Evolutionary conservation across 331 rosid genomes (phyloP).

Genomic region (Dryas integrifolia): DNA sequence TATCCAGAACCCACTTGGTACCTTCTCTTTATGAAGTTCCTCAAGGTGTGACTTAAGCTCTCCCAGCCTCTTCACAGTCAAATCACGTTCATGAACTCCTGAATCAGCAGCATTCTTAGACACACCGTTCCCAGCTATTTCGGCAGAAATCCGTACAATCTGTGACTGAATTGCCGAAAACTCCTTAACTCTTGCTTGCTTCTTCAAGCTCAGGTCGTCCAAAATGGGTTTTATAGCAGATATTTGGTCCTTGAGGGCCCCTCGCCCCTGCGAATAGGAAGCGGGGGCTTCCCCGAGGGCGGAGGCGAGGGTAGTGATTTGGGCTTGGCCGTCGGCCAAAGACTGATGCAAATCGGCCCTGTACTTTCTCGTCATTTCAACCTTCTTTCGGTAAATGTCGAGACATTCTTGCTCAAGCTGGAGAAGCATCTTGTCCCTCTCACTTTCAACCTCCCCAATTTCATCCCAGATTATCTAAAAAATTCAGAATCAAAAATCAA

Average conservation of each 20-base stretch:
- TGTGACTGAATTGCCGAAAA: slow-evolving; percentile 60
- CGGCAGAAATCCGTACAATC: slow-evolving; percentile 54
- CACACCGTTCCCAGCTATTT: slow-evolving; percentile 60
- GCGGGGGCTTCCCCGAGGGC: slow-evolving; percentile 53
- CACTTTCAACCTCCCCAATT: slow-evolving; percentile 76
- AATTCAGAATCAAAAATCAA: not conserved
- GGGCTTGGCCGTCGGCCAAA: slow-evolving; percentile 63
- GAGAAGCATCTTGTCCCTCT: slow-evolving; percentile 79
- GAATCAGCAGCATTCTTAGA: slow-evolving; percentile 37
- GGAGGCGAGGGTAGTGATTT: slow-evolving; percentile 44
- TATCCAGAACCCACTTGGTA: slow-evolving; percentile 11
- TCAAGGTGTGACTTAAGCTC: slow-evolving; percentile 70
- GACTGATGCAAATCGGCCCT: slow-evolving; percentile 60
- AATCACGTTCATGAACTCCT: slow-evolving; percentile 40
- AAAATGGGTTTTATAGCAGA: slow-evolving; percentile 51
- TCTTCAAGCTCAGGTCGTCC: slow-evolving; percentile 72
- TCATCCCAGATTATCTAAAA: slow-evolving; percentile 84
- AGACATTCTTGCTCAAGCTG: slow-evolving; percentile 94
- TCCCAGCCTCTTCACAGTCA: slow-evolving; percentile 59
- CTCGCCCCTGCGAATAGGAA: slow-evolving; percentile 55
- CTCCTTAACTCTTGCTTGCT: slow-evolving; percentile 54
- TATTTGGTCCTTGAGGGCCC: slow-evolving; percentile 69
- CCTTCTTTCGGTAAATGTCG: slow-evolving; percentile 70
- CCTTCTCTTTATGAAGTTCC: slow-evolving; percentile 88
- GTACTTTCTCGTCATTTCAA: slow-evolving; percentile 71